phyloP scores from a whole-genome alignment of 352 stramenopile genomes.

The Pythium volutum region DNA sequence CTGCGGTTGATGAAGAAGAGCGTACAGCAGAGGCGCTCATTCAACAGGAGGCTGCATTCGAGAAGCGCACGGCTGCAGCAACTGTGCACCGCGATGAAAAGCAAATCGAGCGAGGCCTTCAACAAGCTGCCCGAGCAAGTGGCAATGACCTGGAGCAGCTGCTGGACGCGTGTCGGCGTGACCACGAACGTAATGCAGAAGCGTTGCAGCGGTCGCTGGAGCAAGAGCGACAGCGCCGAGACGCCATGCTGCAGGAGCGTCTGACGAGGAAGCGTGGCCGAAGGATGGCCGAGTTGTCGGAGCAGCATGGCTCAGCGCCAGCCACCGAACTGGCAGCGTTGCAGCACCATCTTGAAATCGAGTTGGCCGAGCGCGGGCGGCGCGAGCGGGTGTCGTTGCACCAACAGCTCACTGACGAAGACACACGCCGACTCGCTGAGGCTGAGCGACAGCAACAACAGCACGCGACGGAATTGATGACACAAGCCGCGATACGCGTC shows the following conservation, averaged over 20 bases:
- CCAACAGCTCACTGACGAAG: slow-evolving; percentile 5
- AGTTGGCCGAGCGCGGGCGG: background rate
- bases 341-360: too few species aligned
- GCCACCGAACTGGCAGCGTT: too few species aligned
- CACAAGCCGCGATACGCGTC: slow-evolving; percentile 5
- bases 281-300: background rate
- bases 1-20: background rate
- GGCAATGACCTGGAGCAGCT: slow-evolving; percentile 13
- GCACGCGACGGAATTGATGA: slow-evolving; percentile 32
- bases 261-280: slow-evolving; percentile 10
- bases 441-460: slow-evolving; percentile 27
- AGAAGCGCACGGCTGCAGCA: background rate
- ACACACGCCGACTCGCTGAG: slow-evolving; percentile 2
- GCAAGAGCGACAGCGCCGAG: slow-evolving; percentile 7
- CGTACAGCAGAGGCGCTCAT: slow-evolving; percentile 1
- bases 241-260: slow-evolving; percentile 12
- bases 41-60: background rate
- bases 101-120: background rate
- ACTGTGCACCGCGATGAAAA: background rate
- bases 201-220: background rate
- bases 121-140: background rate
- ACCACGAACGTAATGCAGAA: background rate
- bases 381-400: slow-evolving; percentile 1
- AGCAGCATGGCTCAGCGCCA: too few species aligned
- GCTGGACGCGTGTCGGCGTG: slow-evolving; percentile 2